Evolutionary conservation across 441 rosid species (phyloP), one percentile per base, ranked within the genome.

Genomic region (Pelargonium cotyledonis): DNA sequence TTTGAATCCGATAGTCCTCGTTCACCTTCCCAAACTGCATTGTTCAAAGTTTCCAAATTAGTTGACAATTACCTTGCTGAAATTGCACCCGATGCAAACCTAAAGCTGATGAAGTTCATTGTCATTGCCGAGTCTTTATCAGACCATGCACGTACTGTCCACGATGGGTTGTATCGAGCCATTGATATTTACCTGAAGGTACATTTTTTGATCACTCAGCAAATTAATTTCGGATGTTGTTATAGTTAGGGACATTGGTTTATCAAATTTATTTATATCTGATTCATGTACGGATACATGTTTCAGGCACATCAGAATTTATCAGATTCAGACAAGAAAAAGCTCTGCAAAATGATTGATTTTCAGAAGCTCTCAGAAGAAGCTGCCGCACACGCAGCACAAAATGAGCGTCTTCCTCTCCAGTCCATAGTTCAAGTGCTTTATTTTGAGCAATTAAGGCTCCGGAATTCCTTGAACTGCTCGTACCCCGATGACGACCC

Each of bases 281-380:
- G 71, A 75, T 74, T 70, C 40, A 67, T 63, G 55, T 68, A 31
- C 43, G 63, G 12, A 51, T 19, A 18, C 65, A 73, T 76, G 14
- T 74, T 8, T 66, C 80, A 94, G 99, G 89, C 94, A 60, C 97
- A 89, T 83, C 92, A 82, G 70, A 81, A 81, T 67, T 76, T 88
- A 79, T 73, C 86, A 46, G 99, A 94, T 68, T 77, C 86, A 15
- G 99, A 94, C 81, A 87, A 82, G 85, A 89, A 89, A 84, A 87
- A 78, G 82, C 83, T 91, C 3, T 85, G 89, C 73, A 94, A 89
- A 73, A 78, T 88, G 75, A 84, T 91, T 0, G 97, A 94, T 79
- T 94, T 89, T 80, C 97, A 94, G 77, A 94, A 94, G 86, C 96
- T 94, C 69, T 91, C 99, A 12, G 96, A 86, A 79, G 99, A 94